phyloP scores from a whole-genome alignment of 768 basidiomycete species.

The Mycena epipterygia region DNA sequence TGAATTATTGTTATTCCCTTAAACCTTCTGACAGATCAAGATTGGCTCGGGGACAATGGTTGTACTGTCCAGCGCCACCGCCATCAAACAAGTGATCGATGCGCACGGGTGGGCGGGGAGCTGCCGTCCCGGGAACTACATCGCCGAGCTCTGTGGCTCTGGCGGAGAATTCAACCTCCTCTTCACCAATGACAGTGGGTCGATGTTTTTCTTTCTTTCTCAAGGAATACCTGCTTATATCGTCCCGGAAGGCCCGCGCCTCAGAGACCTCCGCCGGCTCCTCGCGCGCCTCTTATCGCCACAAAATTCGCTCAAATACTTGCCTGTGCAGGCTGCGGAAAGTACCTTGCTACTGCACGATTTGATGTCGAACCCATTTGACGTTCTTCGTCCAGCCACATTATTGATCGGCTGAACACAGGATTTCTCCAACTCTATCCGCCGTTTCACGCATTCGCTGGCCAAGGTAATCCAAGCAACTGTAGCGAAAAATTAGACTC shows the following conservation, averaged over 20 bases:
- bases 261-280: neutral
- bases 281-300: neutral
- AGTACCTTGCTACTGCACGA: neutral
- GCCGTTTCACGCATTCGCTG: constrained; percentile 5
- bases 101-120: constrained; percentile 9
- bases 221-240: neutral
- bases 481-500: neutral
- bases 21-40: neutral
- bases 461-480: constrained; percentile 1
- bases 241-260: neutral
- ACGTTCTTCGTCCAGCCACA: no score
- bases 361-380: neutral
- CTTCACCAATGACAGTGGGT: neutral
- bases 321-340: neutral
- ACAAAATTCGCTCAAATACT: neutral
- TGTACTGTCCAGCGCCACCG: constrained; percentile 3
- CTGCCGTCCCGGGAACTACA: constrained; percentile 4
- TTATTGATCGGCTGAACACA: neutral
- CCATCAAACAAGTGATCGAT: constrained; percentile 5
- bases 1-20: neutral
- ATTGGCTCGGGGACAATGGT: constrained; percentile 1
- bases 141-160: constrained; percentile 4
- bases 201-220: no score
- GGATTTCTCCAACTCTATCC: constrained; percentile 3
- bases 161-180: neutral